Conservation (phyloP, 495 filamentous ascomycete species). For the Annulohypoxylon bovei region DNA sequence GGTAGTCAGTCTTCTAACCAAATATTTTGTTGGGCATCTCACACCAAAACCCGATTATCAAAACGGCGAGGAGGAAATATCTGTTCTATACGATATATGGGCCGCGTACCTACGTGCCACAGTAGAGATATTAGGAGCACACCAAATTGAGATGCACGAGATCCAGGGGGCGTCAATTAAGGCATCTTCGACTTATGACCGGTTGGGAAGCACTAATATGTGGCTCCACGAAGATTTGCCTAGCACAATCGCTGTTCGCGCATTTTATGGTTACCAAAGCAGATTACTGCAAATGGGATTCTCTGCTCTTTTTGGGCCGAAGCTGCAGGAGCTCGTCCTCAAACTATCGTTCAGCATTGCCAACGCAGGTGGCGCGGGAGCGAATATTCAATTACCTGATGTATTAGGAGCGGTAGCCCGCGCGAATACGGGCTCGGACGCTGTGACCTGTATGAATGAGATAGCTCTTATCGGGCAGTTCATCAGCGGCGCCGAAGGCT, state of each 20-base stretch:
- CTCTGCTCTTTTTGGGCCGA: slow-evolving; percentile 58
- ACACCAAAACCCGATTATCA: slow-evolving; percentile 59
- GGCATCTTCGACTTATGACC: slow-evolving; percentile 30
- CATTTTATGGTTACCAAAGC: slow-evolving; percentile 62
- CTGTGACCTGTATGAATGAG: slow-evolving; percentile 54
- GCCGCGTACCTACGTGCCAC: slow-evolving; percentile 56
- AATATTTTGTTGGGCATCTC: slow-evolving; percentile 62
- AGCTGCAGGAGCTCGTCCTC: slow-evolving; percentile 60
- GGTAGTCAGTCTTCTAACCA: slow-evolving; percentile 58
- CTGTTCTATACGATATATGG: slow-evolving; percentile 57
- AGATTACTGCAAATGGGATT: slow-evolving; percentile 62
- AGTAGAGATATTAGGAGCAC: slow-evolving; percentile 59
- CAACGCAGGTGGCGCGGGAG: slow-evolving; percentile 44
- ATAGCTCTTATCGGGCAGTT: slow-evolving; percentile 60
- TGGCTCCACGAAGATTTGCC: slow-evolving; percentile 57
- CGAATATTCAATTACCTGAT: slow-evolving; percentile 54
- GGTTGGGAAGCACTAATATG: slow-evolving; percentile 42
- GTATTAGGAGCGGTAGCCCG: slow-evolving; percentile 59
- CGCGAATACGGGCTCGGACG: slow-evolving; percentile 57
- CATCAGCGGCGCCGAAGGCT: slow-evolving; percentile 52
- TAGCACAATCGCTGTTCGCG: slow-evolving; percentile 59
- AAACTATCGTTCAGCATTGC: slow-evolving; percentile 61
- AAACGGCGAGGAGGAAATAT: slow-evolving; percentile 49
- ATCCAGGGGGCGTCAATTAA: slow-evolving; percentile 54
- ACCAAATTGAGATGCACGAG: slow-evolving; percentile 61